Percentiles rank a stretch among this genome's conserved stretches.
These are phyloP conservation scores for Aspergillus eucalypticola DNA, from an alignment of 2,329 filamentous ascomycete species.

Conservation along the genomic window DNA sequence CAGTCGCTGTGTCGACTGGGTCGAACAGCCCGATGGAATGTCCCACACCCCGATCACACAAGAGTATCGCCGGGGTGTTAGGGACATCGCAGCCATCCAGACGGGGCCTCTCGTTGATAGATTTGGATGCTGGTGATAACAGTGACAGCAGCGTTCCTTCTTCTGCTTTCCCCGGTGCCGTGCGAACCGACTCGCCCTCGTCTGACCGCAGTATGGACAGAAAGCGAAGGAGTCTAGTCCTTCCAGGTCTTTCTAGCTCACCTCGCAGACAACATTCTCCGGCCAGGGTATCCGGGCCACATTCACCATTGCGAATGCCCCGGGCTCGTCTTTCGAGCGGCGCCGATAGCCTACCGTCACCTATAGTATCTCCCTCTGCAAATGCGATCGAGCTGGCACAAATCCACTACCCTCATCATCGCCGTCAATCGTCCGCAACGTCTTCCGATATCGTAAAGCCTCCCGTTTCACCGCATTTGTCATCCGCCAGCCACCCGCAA, in stretches of 20 bases:
- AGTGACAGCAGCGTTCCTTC: constrained; percentile 89
- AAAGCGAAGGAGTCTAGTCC: constrained; percentile 81
- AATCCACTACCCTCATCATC: constrained; percentile 66
- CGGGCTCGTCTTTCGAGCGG: constrained; percentile 70
- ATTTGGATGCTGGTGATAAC: constrained; percentile 76
- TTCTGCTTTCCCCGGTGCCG: constrained; percentile 69
- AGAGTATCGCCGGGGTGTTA: constrained; percentile 58
- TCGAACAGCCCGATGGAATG: constrained; percentile 90
- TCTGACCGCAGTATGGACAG: constrained; percentile 84
- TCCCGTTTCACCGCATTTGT: constrained; percentile 79
- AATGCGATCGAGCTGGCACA: constrained; percentile 69
- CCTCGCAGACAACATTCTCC: constrained; percentile 87
- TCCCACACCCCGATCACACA: constrained; percentile 84
- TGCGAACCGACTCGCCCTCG: constrained; percentile 83
- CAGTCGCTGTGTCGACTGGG: constrained; percentile 71
- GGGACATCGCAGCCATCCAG: constrained; percentile 63
- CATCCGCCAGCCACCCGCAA: constrained; percentile 76
- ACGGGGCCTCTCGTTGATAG: constrained; percentile 74
- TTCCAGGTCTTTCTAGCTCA: constrained; percentile 72
- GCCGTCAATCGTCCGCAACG: constrained; percentile 86
- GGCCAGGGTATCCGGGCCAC: constrained; percentile 70
- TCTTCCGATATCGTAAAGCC: constrained; percentile 69
- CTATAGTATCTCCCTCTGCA: constrained; percentile 85
- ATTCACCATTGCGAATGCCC: constrained; percentile 80
- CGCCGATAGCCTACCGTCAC: constrained; percentile 66